A percentile compares a stretch with the other conserved stretches of the same genome.
Evolutionary conservation across 345 rosid genomes (phyloP).

Genomic region (Eucalyptus urophylla): DNA sequence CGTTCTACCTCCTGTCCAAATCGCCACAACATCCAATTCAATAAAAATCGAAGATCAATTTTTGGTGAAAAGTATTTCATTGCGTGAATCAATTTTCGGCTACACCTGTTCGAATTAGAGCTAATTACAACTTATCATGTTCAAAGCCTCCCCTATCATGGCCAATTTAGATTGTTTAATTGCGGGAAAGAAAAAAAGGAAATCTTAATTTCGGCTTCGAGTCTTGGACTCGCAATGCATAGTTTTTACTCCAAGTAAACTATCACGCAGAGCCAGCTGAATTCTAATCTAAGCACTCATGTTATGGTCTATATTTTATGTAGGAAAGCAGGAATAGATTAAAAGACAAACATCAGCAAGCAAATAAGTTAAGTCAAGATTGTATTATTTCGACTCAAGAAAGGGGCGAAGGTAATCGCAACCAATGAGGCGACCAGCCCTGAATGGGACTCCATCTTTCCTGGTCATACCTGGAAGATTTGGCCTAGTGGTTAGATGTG

Average conservation of each 20-base stretch:
- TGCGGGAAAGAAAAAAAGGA: background rate
- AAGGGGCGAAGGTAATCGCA: background rate
- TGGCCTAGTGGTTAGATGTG: background rate
- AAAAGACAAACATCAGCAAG: background rate
- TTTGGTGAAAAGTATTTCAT: background rate
- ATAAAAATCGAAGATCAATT: background rate
- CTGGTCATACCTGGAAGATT: background rate
- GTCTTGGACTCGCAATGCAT: background rate
- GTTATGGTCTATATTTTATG: background rate
- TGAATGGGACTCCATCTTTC: background rate
- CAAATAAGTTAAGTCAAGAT: background rate
- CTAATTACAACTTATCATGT: background rate
- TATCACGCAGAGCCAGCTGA: background rate
- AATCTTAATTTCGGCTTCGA: background rate
- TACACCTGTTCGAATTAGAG: background rate
- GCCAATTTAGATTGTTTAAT: background rate
- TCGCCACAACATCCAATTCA: background rate
- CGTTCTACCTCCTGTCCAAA: background rate
- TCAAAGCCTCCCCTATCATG: background rate
- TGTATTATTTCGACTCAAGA: background rate
- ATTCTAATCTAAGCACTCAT: background rate
- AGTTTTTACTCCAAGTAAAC: background rate
- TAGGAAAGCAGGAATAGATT: background rate
- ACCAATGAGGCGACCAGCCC: background rate
- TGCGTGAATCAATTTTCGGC: background rate